These are phyloP conservation scores for Tuber indicum DNA, from an alignment of 495 filamentous ascomycete species.

Conservation along the genomic window DNA sequence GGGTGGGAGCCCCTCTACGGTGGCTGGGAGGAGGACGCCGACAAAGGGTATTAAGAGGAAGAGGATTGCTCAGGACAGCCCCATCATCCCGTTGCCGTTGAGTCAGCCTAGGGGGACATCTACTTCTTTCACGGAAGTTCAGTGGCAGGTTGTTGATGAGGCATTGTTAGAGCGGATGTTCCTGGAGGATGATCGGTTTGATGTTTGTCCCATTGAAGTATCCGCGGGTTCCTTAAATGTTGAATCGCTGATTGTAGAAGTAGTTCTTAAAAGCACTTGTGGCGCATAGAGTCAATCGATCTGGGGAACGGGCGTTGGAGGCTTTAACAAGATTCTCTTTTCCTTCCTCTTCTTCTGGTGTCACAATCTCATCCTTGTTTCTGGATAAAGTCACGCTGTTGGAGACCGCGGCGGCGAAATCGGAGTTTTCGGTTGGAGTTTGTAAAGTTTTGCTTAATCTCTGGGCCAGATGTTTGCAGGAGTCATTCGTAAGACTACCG, in stretches of 20 bases:
- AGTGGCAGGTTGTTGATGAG: slow-evolving; percentile 32
- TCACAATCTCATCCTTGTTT: slow-evolving; percentile 53
- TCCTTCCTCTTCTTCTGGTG: slow-evolving; percentile 50
- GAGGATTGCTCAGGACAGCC: slow-evolving; percentile 53
- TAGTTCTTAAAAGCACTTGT: slow-evolving; percentile 55
- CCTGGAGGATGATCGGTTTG: slow-evolving; percentile 44
- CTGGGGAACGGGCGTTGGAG: slow-evolving; percentile 53
- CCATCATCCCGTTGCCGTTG: slow-evolving; percentile 50
- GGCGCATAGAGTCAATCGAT: slow-evolving; percentile 50
- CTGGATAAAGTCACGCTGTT: slow-evolving; percentile 50
- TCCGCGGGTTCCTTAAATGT: not conserved
- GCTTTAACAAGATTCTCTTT: slow-evolving; percentile 48
- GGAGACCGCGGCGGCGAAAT: slow-evolving; percentile 38
- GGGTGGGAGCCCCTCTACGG: slow-evolving; percentile 49
- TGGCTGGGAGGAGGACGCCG: slow-evolving; percentile 45
- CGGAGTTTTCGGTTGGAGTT: slow-evolving; percentile 51
- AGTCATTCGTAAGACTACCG: slow-evolving; percentile 49
- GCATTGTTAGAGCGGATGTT: slow-evolving; percentile 39
- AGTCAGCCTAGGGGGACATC: slow-evolving; percentile 44
- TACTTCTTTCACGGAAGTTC: slow-evolving; percentile 12
- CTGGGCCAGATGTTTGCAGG: slow-evolving; percentile 59
- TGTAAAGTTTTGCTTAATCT: slow-evolving; percentile 51
- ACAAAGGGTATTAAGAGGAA: slow-evolving; percentile 62
- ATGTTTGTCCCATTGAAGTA: slow-evolving; percentile 18
- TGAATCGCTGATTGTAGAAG: slow-evolving; percentile 14